Evolutionary conservation across 1,139 yeast genomes (phyloP).

Genomic region (Debaryomycetaceae sp.): DNA sequence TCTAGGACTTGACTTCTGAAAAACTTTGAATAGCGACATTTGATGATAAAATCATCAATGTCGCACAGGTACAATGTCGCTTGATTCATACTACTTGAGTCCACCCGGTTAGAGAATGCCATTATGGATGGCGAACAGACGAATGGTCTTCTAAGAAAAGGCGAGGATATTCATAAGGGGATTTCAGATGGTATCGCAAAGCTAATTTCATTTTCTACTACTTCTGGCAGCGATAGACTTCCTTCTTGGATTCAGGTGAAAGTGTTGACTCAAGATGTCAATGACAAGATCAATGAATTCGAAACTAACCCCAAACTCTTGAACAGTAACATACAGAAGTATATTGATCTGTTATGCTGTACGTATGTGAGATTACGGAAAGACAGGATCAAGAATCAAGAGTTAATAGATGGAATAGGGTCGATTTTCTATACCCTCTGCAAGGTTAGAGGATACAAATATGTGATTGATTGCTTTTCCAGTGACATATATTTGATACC

Average conservation of each 20-base stretch:
- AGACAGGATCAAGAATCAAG: background rate
- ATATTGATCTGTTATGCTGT: slow-evolving; percentile 26
- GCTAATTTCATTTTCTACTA: background rate
- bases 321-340: slow-evolving; percentile 35
- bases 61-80: background rate
- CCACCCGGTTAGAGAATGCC: background rate
- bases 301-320: slow-evolving; percentile 55
- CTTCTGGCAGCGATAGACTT: background rate
- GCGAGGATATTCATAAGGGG: background rate
- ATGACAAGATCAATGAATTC: slow-evolving; percentile 35
- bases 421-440: slow-evolving; percentile 53
- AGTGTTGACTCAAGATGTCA: background rate
- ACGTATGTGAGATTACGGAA: slow-evolving; percentile 18
- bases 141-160: background rate
- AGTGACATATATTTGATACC: slow-evolving; percentile 55
- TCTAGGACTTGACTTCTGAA: background rate
- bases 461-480: slow-evolving; percentile 53
- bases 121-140: background rate
- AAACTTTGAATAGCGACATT: background rate
- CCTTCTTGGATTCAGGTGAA: background rate
- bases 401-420: slow-evolving; percentile 11
- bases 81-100: background rate
- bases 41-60: background rate
- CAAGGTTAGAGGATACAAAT: slow-evolving; percentile 65
- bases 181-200: background rate